A percentile compares a stretch with the other conserved stretches of the same genome.
Conservation (phyloP, 495 filamentous ascomycete genomes). For the Penicillium nucicola region DNA sequence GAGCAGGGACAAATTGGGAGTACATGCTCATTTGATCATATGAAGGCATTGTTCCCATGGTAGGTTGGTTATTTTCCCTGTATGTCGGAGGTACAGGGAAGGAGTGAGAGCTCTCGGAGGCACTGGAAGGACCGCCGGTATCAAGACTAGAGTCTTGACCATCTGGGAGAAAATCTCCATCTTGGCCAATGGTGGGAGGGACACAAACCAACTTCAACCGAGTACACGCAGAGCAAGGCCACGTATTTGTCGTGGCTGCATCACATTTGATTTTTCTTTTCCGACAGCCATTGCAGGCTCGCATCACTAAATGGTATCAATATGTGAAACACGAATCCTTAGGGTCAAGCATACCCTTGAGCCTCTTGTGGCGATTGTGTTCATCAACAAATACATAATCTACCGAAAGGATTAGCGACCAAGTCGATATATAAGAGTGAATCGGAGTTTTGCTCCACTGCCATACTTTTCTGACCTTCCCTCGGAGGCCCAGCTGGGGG, state of each 20-base stretch:
- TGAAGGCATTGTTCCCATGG: constrained; percentile 22
- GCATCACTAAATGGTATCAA: constrained; percentile 69
- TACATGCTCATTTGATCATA: constrained; percentile 40
- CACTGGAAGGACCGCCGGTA: constrained; percentile 17
- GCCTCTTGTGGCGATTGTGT: constrained; percentile 94
- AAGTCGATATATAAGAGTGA: not conserved
- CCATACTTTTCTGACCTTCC: constrained; percentile 46
- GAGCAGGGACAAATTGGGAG: constrained; percentile 28
- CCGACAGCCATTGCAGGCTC: constrained; percentile 94
- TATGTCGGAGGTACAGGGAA: constrained; percentile 30
- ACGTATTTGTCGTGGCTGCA: constrained; percentile 95
- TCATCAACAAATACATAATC: constrained; percentile 99
- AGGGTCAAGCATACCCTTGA: constrained; percentile 71
- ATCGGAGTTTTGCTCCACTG: not conserved
- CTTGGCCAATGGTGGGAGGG: constrained; percentile 83
- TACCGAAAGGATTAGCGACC: constrained; percentile 28
- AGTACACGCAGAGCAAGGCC: constrained; percentile 94
- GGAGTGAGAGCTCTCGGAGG: constrained; percentile 27
- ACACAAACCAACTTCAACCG: constrained; percentile 91
- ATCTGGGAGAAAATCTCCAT: constrained; percentile 62
- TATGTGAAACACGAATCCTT: constrained; percentile 4
- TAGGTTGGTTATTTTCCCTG: constrained; percentile 21
- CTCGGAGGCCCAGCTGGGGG: constrained; percentile 42
- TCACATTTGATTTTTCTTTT: constrained; percentile 88
- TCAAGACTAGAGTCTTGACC: constrained; percentile 27